These are phyloP conservation scores for Aspergillus sp. DNA, from an alignment of 2,329 filamentous ascomycete genomes.

Conservation along the genomic window DNA sequence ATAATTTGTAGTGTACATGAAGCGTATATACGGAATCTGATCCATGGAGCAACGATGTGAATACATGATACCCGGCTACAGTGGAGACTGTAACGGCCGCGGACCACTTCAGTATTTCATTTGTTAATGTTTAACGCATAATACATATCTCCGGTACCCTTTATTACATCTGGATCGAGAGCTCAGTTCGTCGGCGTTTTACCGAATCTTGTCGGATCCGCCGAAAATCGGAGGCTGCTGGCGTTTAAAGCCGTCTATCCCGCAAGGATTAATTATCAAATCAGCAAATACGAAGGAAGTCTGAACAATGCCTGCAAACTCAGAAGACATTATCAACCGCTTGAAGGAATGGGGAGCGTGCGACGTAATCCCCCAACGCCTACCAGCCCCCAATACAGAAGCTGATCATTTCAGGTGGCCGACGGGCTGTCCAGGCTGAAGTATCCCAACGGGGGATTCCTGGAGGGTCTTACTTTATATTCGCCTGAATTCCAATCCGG, in stretches of 20 bases:
- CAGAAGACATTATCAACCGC: neutral
- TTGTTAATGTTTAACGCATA: too few species aligned
- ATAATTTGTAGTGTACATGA: neutral
- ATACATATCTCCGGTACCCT: too few species aligned
- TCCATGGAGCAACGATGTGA: too few species aligned
- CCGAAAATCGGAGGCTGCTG: neutral
- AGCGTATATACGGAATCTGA: neutral
- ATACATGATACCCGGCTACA: too few species aligned
- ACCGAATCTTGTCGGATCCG: neutral
- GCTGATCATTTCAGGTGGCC: neutral
- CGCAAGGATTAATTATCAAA: neutral
- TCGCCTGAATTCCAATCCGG: constrained; percentile 54
- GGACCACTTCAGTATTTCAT: too few species aligned
- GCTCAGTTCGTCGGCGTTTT: neutral
- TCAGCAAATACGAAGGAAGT: neutral
- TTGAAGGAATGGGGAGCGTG: neutral
- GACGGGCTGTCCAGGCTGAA: constrained; percentile 8
- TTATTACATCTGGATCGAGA: too few species aligned
- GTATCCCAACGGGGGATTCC: constrained; percentile 50
- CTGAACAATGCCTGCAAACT: neutral
- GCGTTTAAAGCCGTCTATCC: neutral
- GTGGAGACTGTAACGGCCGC: too few species aligned
- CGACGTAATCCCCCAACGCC: neutral
- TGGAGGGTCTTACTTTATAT: constrained; percentile 55
- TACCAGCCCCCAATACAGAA: neutral